Evolutionary conservation across 2,329 filamentous ascomycete species (phyloP).

Genomic region (Aspergillus tamarii): DNA sequence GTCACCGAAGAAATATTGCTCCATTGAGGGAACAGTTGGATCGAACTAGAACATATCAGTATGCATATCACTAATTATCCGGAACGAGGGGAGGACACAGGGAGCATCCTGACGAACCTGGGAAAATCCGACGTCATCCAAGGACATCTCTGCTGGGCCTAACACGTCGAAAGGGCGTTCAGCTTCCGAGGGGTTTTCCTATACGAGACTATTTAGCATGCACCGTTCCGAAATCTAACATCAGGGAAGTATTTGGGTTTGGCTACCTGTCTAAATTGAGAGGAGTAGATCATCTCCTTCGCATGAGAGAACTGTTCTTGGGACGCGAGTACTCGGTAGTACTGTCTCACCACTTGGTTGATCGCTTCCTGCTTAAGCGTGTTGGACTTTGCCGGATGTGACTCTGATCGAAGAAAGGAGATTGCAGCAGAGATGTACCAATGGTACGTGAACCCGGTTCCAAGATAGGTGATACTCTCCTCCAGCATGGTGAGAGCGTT

Average conservation of each 20-base stretch:
- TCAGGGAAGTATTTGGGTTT: not conserved
- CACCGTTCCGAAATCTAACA: not conserved
- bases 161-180: not conserved
- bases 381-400: not conserved
- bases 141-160: not conserved
- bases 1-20: not conserved
- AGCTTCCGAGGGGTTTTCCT: not conserved
- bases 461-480: not conserved
- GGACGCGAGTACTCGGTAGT: not conserved
- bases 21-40: not conserved
- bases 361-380: not conserved
- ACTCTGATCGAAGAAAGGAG: not conserved
- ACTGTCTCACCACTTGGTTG: not conserved
- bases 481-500: not conserved
- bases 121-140: not conserved
- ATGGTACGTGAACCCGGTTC: not conserved
- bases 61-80: not conserved
- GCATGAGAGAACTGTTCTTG: not conserved
- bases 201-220: not conserved
- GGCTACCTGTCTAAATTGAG: not conserved
- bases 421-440: not conserved
- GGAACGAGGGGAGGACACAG: fast-evolving
- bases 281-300: not conserved
- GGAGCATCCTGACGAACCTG: not conserved
- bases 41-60: not conserved